Evolutionary conservation across 208 protist species (phyloP), one percentile per base, ranked within the genome.

Genomic region (Strigomonas galati): DNA sequence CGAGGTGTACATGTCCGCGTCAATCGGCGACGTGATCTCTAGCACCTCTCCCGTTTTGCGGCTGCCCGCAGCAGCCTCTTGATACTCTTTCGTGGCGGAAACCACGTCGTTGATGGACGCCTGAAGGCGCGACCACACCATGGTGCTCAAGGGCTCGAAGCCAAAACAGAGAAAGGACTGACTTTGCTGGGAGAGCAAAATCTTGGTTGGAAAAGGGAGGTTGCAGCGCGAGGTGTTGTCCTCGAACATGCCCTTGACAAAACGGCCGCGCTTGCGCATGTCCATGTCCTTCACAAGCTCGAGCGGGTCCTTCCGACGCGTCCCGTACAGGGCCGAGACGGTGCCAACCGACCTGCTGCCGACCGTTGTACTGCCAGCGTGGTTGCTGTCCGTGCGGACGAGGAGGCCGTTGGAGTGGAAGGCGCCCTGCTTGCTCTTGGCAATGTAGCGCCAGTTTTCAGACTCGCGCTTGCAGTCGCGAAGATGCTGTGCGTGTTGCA

Each of bases 371-470:
- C 31, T 32, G 5, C 10, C 44, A 12, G 31, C n/a, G 10, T 46
- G 19, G 46, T 62, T 54, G 26, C 26, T 26, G 4, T 35, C 43
- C 9, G 69, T 43, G 55, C 83, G 75, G 5, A 95, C 79, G 27
- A 95, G 72, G 59, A 95, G 78, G n/a, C 82, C 78, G 72, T 84
- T 93, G 32, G 89, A 92, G n/a, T 74, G 85, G 19, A 89, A 75
- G 6, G 89, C 85, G 1, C 89, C 86, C 60, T 92, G 89, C 1
- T 81, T 72, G 58, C 86, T 92, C 15, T 74, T 44, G 12, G 89
- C 89, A 1, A 95, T 67, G 54, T 76, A 49, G 23, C 82, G 78
- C 89, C 89, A 95, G 15, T 81, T 83, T 23, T 93, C 85, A 1
- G 67, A 74, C 28, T 82, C 74, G 60, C 79, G 81, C 69, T 82